These are phyloP conservation scores for Carex pumila DNA, from an alignment of 176 grass and related monocot genomes.

Conservation along the genomic window DNA sequence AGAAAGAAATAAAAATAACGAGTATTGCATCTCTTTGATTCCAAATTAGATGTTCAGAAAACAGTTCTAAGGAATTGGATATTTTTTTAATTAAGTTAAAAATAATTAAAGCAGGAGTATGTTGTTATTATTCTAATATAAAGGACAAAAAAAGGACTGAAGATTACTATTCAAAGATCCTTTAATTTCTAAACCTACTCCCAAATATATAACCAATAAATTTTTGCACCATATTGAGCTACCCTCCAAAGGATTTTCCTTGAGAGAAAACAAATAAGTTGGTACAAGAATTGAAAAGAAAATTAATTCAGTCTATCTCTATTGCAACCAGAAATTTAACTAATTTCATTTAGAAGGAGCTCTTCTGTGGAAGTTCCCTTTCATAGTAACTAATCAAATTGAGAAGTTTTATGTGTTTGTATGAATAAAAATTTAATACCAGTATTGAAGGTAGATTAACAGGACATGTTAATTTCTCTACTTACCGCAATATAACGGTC, in stretches of 20 bases:
- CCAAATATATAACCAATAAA: not conserved
- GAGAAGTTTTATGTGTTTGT: not conserved
- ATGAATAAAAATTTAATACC: not conserved
- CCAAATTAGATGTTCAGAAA: not conserved
- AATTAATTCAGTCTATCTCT: not conserved
- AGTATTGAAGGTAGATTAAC: not conserved
- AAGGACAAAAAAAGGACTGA: not conserved
- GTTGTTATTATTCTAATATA: not conserved
- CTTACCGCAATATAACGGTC: slow-evolving; percentile 61
- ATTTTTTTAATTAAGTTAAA: not conserved
- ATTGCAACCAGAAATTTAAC: not conserved
- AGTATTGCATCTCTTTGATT: not conserved
- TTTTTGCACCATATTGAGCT: not conserved
- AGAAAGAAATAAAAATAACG: not conserved
- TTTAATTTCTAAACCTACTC: not conserved
- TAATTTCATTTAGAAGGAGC: not conserved
- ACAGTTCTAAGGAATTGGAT: not conserved
- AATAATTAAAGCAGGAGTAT: not conserved
- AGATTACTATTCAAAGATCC: not conserved
- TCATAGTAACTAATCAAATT: not conserved
- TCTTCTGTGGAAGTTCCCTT: not conserved
- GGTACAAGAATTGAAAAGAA: not conserved
- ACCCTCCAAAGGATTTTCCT: not conserved
- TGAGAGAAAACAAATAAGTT: not conserved
- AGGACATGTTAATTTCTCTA: not conserved